Evolutionary conservation across 2,329 filamentous ascomycete species (phyloP), one percentile per base, ranked within the genome.

Genomic region (Ophiosphaerella korrae): DNA sequence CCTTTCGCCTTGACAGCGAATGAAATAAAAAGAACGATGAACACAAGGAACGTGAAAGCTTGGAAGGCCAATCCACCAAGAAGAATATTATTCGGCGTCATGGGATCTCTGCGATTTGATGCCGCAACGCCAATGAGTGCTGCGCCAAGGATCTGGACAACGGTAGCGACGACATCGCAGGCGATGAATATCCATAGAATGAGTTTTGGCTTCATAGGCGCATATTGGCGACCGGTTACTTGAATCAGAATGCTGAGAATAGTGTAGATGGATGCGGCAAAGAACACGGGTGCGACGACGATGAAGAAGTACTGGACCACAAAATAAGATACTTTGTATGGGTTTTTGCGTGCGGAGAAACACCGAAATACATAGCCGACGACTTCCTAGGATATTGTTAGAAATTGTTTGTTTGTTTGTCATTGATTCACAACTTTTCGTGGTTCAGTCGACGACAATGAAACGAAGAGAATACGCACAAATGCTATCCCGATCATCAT

Each of bases 221-320:
- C 74, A 58, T 78, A 78, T 21, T 70, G 58, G 3, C 67, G 63
- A 2, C 78, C 79, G 33, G 79, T 72, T 8, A 74, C 68, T 37
- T 73, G 71, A 43, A 84, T 82, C 29, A 84, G 67, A 3, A 78
- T 74, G 0, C 77, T 79, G 6, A 84, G 72, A 40, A 82, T 72
- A n/a, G 79, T 80, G 72, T 84, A 85, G 42, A 84, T 80, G 0
- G 77, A 77, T 0, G 82, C 82, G 13, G 80, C 77, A 67, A 84
- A 78, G 60, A 84, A 82, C 33, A 85, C 82, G 1, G 82, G 82
- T 0, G 82, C 82, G 0, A 80, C 80, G 53, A 85, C 82, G 65
- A 85, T 83, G 74, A 83, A 83, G 74, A 85, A 85, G 72, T 84
- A 84, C 62, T 83, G 81, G 39, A 82, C 69, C 34, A 85, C 80